Evolutionary conservation across 192 early-diverging fungal genomes (phyloP).

Genomic region (Funneliformis geosporum): DNA sequence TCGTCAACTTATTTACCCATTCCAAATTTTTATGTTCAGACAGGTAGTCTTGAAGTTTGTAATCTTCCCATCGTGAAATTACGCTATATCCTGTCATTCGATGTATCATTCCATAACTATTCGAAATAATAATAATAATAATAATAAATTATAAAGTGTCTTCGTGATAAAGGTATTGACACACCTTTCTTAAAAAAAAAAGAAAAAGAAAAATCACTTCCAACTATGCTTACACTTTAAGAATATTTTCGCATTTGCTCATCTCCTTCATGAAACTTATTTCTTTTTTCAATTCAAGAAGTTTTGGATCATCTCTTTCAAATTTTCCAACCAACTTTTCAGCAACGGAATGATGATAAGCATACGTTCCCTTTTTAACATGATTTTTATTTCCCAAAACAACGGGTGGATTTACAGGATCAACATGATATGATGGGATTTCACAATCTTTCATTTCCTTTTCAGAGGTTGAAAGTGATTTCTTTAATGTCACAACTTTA

Average conservation of each 20-base stretch:
- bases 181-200: not conserved
- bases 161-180: not conserved
- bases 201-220: too few relatives aligned
- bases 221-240: not conserved
- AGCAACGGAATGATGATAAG: not conserved
- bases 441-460: not conserved
- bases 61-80: not conserved
- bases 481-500: not conserved
- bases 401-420: not conserved
- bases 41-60: not conserved
- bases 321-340: not conserved
- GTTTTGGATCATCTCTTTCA: not conserved
- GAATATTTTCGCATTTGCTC: not conserved
- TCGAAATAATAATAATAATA: not conserved
- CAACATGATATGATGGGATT: not conserved
- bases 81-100: not conserved
- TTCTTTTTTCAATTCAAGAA: slow-evolving; percentile 1
- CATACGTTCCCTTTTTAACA: not conserved
- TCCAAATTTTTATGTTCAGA: not conserved
- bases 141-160: not conserved
- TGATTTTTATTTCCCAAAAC: not conserved
- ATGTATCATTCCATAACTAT: slow-evolving; percentile 1
- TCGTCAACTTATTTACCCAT: not conserved
- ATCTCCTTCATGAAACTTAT: not conserved
- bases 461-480: not conserved